These are phyloP conservation scores for Gnetum montanum DNA, from an alignment of 75 land plant genomes.

Conservation along the genomic window DNA sequence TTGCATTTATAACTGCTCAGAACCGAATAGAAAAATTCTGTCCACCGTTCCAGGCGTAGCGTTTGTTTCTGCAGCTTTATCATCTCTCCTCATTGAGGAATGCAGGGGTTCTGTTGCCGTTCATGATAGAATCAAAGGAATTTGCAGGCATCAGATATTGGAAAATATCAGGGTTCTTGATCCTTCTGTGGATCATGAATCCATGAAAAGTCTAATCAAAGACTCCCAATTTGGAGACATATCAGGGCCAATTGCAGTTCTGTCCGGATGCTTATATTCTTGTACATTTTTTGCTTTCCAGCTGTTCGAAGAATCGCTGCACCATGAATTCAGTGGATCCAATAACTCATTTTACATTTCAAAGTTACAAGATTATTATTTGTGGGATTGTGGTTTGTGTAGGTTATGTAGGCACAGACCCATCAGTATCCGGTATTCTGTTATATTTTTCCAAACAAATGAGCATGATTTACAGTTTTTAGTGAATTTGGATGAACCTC, in stretches of 20 bases:
- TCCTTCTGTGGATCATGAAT: neutral
- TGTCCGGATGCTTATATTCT: conserved; percentile 29
- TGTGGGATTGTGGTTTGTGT: too few species aligned
- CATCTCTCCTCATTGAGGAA: conserved; percentile 41
- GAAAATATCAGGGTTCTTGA: conserved; percentile 30
- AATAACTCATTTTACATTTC: neutral
- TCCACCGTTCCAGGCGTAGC: conserved; percentile 49
- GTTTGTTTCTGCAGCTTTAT: conserved; percentile 70
- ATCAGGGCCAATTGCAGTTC: conserved; percentile 8
- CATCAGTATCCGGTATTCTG: conserved; percentile 23
- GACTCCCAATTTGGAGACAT: neutral
- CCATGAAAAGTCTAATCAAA: neutral
- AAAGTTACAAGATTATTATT: too few species aligned
- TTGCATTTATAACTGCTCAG: conserved; percentile 32
- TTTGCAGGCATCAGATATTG: conserved; percentile 65
- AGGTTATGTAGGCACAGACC: too few species aligned
- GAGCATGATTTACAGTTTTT: conserved; percentile 29
- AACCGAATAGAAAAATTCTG: conserved; percentile 43
- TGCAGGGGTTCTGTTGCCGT: conserved; percentile 75
- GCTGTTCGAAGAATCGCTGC: too few species aligned
- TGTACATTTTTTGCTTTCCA: too few species aligned
- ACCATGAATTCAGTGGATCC: too few species aligned
- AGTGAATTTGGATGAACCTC: conserved; percentile 14
- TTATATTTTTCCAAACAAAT: conserved; percentile 18
- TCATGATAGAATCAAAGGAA: conserved; percentile 39